Base-by-base conservation (phyloP, 352 stramenopile genomes). In the Detonula confervacea region DNA sequence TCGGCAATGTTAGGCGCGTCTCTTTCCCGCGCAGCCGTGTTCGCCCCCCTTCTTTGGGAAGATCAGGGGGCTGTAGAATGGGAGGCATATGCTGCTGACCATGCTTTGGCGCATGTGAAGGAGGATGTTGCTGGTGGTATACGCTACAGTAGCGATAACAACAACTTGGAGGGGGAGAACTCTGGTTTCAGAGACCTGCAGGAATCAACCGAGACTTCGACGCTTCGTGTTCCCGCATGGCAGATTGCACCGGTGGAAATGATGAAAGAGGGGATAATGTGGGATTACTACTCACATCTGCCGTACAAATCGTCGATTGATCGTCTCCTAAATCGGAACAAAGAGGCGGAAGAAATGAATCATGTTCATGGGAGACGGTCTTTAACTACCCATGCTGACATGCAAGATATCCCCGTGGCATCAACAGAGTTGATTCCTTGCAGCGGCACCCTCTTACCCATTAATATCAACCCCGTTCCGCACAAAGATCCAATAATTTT, bases 211-310 rank as follows among this genome's bases (percentile, higher is more conserved):
- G 73, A 60, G 0, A 39, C 2, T 1, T 14, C 29, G 25, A 14
- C 67, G 24, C 64, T 81, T 1, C 60, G 81, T 44, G 80, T 87
- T 1, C 80, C 80, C 0, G 76, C 82, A 11, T 87, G 80, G 80
- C 80, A 87, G 22, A 87, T 87, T 33, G 52, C 64, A 16, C 80
- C 80, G 12, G 79, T 84, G 14, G 20, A 61, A 22, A 73, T 16
- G 0, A 87, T 84, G 61, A 30, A 67, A 39, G 62, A 67, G 20
- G 75, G 69, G 2, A 66, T 87, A 30, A 84, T 87, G 75, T 87
- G 82, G 27, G 84, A 87, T 73, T 76, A 83, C 18, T 69, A 82
- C 55, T 72, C 63, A n/a, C n/a, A n/a, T n/a, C n/a, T n/a, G n/a
- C n/a, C n/a, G n/a, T n/a, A n/a, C n/a, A n/a, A n/a, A n/a, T n/a